Base-by-base conservation (phyloP, 164 flowering plant genomes). In the Cinnamomum micranthum region DNA sequence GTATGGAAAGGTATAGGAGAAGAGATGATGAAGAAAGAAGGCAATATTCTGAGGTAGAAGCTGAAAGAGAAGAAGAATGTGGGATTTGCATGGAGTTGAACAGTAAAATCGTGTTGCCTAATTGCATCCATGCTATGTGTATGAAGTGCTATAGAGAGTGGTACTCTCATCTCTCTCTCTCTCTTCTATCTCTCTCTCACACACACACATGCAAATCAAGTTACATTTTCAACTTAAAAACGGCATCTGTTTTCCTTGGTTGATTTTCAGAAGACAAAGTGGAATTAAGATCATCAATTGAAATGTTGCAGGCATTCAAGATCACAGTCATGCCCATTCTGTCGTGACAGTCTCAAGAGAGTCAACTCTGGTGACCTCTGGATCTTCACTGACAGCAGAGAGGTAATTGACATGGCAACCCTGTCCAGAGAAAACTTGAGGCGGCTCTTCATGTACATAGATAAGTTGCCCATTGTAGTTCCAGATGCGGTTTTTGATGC, bases 31-130 rank as follows among this genome's bases (percentile, higher is more conserved):
- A 86, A 41, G 94, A 89, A n/a, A 51, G 71, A 15, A 76, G 77
- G 65, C 81, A 73, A 12, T 80, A 62, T 73, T 84, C 92, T 15
- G 93, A 89, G 68, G 69, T 82, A 12, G 98, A 94, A 41, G 68
- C 79, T 74, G 97, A 94, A 86, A 86, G 97, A 76, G 98, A 94
- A 79, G 97, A 92, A 67, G 98, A 94, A 78, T 94, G 97, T 85
- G 98, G 97, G 58, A 94, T 94, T 72, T 94, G 97, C 88, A 90
- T 94, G 97, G 98, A 94, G 87, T 78, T 83, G 80, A 90, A 88
- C 73, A 86, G 88, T 71, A 94, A 91, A 81, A 83, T 91, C 71
- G 97, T 92, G 25, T 74, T 94, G 82, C 98, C 97, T 28, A 88
- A 85, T 78, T 92, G 97, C 85, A 88, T 80, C 85, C 98, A 94